Evolutionary conservation across 1,139 yeast species (phyloP), one percentile per base, ranked within the genome.

Genomic region (Lodderomyces oxycetoniae): DNA sequence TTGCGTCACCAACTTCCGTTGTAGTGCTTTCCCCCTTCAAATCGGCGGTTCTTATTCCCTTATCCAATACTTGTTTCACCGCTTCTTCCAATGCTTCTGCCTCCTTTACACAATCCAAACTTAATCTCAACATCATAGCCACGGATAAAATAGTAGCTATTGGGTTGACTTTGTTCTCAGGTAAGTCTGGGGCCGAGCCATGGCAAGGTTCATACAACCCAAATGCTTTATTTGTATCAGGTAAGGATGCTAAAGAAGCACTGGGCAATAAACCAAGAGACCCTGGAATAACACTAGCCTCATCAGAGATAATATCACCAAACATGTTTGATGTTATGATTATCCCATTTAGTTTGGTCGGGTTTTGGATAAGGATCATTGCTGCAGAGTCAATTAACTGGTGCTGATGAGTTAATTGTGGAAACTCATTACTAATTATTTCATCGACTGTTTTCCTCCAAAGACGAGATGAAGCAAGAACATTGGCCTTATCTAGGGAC

Each of bases 171-270:
- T 85, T 83, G 57, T 87, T 86, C 41, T 67, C 69, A 35, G 81
- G 81, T 55, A 91, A 75, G 60, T 91, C 98, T 29, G 98, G 98
- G 17, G 98, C 98, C 28, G 96, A 83, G 31, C 98, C 98, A 59
- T 91, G 98, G 57, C 97, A 89, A 46, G 98, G 98, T 65, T 91
- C 98, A 59, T 91, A 91, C 44, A 91, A 72, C 42, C 98, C 98
- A 56, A 91, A 88, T 0, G 97, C 97, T 32, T 74, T 68, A 70
- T 89, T 89, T 31, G 89, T 79, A 59, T 89, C 96, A 39, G 98
- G 98, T 52, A 91, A 73, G 12, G 96, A 86, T 4, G 96, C 93
- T 52, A 91, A 75, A 15, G 97, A 88, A 5, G 98, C 98, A 42
- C 96, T 86, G 32, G 98, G 98, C 47, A 91, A 73, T 47, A 91